phyloP scores from a whole-genome alignment of 257 asterid genomes.

The Euphrasia confusa region DNA sequence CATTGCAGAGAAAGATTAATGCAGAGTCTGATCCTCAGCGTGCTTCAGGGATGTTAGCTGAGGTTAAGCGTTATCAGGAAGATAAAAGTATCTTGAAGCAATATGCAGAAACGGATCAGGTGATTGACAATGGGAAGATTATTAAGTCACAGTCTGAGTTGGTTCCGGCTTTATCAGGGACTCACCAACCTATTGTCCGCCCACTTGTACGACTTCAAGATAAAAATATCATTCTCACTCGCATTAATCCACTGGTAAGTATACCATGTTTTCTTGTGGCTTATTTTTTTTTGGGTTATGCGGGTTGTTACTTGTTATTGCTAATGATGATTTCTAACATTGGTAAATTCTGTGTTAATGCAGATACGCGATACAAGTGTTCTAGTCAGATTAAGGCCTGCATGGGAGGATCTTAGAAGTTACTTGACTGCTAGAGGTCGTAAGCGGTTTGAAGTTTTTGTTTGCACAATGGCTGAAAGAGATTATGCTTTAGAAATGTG shows the following conservation, averaged over 20 bases:
- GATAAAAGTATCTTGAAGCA: constrained; percentile 84
- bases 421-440: constrained; percentile 95
- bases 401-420: constrained; percentile 97
- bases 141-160: constrained; percentile 81
- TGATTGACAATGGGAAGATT: constrained; percentile 76
- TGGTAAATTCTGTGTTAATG: constrained; percentile 17
- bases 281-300: constrained; percentile 3
- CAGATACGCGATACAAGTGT: constrained; percentile 98
- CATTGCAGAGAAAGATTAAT: constrained; percentile 70
- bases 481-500: constrained; percentile 99
- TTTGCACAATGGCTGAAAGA: constrained; percentile 99
- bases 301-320: constrained; percentile 11
- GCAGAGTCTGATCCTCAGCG: constrained; percentile 84
- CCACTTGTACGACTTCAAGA: constrained; percentile 86
- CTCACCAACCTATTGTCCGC: constrained; percentile 80
- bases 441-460: constrained; percentile 94
- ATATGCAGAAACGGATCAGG: constrained; percentile 92
- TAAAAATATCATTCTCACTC: constrained; percentile 85
- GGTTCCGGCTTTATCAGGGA: constrained; percentile 74
- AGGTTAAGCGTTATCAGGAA: constrained; percentile 85
- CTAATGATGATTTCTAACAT: constrained; percentile 6
- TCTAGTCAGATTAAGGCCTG: constrained; percentile 96
- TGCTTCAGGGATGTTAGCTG: constrained; percentile 66
- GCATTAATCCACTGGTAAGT: constrained; percentile 79
- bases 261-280: constrained; percentile 15